Evolutionary conservation across 306 rosid species (phyloP).

Genomic region (Cucurbita pepo): DNA sequence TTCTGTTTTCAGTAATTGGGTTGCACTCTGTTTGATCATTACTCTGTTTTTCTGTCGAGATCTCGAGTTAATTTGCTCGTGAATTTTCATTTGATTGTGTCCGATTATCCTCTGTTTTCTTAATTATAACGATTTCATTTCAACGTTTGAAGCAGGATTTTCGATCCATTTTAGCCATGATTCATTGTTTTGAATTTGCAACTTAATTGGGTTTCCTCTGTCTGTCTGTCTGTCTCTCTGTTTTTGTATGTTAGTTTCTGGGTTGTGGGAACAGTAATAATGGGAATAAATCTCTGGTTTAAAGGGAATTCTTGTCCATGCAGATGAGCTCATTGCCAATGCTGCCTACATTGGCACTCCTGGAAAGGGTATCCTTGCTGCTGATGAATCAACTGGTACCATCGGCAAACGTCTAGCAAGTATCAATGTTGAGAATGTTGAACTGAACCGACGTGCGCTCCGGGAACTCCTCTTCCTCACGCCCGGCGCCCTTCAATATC

Average conservation of each 20-base stretch:
- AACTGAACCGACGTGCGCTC: slow-evolving; percentile 51
- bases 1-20: not conserved
- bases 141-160: too few relatives aligned
- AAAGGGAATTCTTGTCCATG: not conserved
- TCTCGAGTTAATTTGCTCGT: not conserved
- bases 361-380: slow-evolving; percentile 97
- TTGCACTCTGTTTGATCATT: not conserved
- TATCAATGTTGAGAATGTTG: slow-evolving; percentile 66
- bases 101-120: not conserved
- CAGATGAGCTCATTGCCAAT: slow-evolving; percentile 81
- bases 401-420: slow-evolving; percentile 80
- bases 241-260: not conserved
- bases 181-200: not conserved
- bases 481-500: slow-evolving; percentile 52
- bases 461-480: slow-evolving; percentile 88
- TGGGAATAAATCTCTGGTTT: not conserved
- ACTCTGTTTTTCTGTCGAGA: not conserved
- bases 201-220: not conserved
- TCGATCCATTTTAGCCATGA: too few relatives aligned
- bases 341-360: slow-evolving; percentile 86
- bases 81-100: not conserved
- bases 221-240: not conserved
- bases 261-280: not conserved
- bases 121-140: not conserved
- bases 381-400: slow-evolving; percentile 92